phyloP scores from a whole-genome alignment of 257 asterid species.

The Asclepias syriaca region DNA sequence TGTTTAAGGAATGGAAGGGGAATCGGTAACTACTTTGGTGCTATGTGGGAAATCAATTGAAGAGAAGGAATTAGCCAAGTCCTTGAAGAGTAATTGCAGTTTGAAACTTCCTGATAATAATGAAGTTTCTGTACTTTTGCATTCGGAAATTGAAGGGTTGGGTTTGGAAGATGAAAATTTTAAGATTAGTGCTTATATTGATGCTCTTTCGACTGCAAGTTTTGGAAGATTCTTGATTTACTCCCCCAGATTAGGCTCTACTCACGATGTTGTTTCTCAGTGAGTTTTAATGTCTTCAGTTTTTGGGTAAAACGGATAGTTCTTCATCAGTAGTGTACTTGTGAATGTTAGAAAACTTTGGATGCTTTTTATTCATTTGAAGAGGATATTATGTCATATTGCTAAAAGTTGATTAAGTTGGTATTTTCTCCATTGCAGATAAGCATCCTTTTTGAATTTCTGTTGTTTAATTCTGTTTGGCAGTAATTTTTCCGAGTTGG shows the following conservation, averaged over 20 bases:
- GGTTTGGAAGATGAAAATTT: constrained; percentile 28
- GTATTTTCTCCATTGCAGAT: neutral
- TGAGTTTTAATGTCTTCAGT: constrained; percentile 14
- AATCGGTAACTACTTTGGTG: constrained; percentile 35
- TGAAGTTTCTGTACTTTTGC: constrained; percentile 36
- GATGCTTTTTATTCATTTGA: neutral
- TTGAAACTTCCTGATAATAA: constrained; percentile 50
- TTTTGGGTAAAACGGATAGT: neutral
- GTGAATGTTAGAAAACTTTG: neutral
- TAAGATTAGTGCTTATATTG: constrained; percentile 42
- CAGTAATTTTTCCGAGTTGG: constrained; percentile 77
- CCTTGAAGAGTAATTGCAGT: constrained; percentile 37
- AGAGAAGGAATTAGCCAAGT: constrained; percentile 52
- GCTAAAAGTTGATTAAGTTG: neutral
- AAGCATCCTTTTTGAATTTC: neutral
- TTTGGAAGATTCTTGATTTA: constrained; percentile 69
- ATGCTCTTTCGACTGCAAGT: constrained; percentile 40
- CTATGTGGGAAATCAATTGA: constrained; percentile 60
- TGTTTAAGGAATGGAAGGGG: constrained; percentile 51
- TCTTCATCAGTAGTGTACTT: neutral
- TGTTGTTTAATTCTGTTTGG: constrained; percentile 11
- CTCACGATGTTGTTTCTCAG: constrained; percentile 77
- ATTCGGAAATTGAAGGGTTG: constrained; percentile 37
- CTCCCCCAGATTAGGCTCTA: constrained; percentile 69
- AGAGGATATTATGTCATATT: neutral